Evolutionary conservation across 345 rosid species (phyloP).

Genomic region (Citrus mangshanensis): DNA sequence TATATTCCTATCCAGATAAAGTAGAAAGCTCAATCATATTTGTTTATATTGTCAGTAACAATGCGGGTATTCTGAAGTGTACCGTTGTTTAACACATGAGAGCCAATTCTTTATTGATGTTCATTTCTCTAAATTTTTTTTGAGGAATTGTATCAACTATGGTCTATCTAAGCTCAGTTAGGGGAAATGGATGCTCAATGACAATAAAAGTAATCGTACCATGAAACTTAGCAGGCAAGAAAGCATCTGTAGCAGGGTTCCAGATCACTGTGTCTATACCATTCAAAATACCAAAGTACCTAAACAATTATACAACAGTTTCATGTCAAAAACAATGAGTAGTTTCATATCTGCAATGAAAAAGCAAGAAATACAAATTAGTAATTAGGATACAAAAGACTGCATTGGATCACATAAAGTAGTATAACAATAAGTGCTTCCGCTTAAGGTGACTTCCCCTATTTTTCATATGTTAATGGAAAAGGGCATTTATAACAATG

Average conservation of each 20-base stretch:
- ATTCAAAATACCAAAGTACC: slow-evolving; percentile 54
- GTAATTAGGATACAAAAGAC: not conserved
- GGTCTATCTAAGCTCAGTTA: not conserved
- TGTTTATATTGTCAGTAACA: not conserved
- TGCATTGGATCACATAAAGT: not conserved
- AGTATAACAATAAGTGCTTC: not conserved
- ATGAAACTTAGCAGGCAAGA: slow-evolving; percentile 45
- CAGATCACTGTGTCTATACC: slow-evolving; percentile 52
- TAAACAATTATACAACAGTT: slow-evolving; percentile 15
- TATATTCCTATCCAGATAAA: not conserved
- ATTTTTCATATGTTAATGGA: not conserved
- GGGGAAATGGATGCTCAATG: not conserved
- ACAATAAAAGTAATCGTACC: slow-evolving; percentile 24
- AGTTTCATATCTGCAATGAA: slow-evolving; percentile 3
- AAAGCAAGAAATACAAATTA: not conserved
- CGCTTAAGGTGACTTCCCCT: not conserved
- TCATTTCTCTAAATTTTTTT: not conserved
- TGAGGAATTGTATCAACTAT: not conserved
- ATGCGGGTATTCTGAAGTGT: not conserved
- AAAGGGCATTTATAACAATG: not conserved
- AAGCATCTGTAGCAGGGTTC: slow-evolving; percentile 52
- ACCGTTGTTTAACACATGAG: not conserved
- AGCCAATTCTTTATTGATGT: not conserved
- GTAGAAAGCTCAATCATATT: not conserved
- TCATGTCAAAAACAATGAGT: not conserved